A percentile compares a stretch with the other conserved stretches of the same genome.
phyloP scores from a whole-genome alignment of 2,329 filamentous ascomycete species.

The Ophiostoma australiae region DNA sequence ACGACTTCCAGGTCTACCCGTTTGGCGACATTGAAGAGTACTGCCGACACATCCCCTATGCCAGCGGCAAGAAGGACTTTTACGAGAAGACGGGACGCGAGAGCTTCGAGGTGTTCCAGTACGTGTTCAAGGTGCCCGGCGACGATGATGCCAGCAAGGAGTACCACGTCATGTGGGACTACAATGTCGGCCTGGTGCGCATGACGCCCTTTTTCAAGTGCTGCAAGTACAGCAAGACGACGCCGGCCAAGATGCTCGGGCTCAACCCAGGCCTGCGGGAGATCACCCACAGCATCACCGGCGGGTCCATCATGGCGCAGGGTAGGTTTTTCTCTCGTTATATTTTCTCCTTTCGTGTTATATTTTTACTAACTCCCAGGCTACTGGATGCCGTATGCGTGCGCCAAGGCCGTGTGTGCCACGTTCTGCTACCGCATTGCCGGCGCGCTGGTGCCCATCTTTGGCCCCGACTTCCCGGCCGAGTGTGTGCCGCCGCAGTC shows the following conservation, averaged over 20 bases:
- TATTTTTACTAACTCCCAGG: conserved; percentile 47
- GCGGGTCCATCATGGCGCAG: conserved; percentile 84
- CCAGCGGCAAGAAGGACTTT: conserved; percentile 89
- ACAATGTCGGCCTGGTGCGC: conserved; percentile 86
- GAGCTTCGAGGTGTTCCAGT: conserved; percentile 84
- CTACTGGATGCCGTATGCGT: conserved; percentile 93
- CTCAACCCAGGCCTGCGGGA: conserved; percentile 76
- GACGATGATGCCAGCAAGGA: conserved; percentile 44
- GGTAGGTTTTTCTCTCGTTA: conserved; percentile 59
- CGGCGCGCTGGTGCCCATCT: conserved; percentile 80
- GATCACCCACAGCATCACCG: conserved; percentile 93
- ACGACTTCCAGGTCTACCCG: conserved; percentile 61
- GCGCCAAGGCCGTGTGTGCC: conserved; percentile 78
- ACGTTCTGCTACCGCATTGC: conserved; percentile 87
- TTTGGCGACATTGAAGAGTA: conserved; percentile 57
- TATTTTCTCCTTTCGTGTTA: neutral
- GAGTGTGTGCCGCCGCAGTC: conserved; percentile 63
- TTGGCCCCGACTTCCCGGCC: conserved; percentile 73
- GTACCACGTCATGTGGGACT: conserved; percentile 92
- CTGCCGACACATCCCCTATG: conserved; percentile 81
- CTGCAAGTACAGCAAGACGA: conserved; percentile 84
- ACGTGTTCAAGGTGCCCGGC: conserved; percentile 68
- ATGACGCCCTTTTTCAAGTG: conserved; percentile 96
- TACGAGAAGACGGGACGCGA: conserved; percentile 79
- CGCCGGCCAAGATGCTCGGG: conserved; percentile 75